Evolutionary conservation across 2,329 filamentous ascomycete genomes (phyloP), one percentile per base, ranked within the genome.

Genomic region (Fusarium buharicum): DNA sequence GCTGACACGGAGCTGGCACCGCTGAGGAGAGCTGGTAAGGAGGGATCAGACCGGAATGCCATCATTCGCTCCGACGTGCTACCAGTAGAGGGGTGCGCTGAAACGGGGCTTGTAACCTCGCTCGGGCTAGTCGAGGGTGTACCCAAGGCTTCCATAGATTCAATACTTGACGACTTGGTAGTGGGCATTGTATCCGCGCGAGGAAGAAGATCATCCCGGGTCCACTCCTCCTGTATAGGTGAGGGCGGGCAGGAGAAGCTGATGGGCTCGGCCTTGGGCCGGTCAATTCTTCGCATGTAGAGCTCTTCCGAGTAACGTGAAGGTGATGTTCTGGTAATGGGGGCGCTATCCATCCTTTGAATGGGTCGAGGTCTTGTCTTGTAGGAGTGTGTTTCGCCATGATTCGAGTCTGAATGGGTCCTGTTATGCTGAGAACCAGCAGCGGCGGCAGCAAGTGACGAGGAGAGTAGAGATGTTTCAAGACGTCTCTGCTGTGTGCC

Each of bases 1-100:
- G 84, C 85, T 13, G 85, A 89, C 10, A 88, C 81, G 3, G 86
- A 89, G 68, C 86, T 88, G 9, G 86, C 84, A 11, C 86, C 84
- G 53, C 86, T 89, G 11, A 89, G 77, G 8, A 89, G 75, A 7
- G 86, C 86, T 11, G 86, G 86, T 3, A 89, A 74, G 6, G 86
- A 89, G 0, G 86, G 86, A 48, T 89, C 86, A 4, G 86, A 89
- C 51, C 84, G 84, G 71, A 87, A 88, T 3, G 77, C 78, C 14
- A 82, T 68, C 66, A 83, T 82, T 9, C 80, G 77, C 6, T 82
- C 81, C 4, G 79, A 77, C 1, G 76, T 71, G n/a, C 75, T 76
- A 57, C 78, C 78, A 18, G 74, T 74, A 5, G 76, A 73, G 7
- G 72, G 72, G 38, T 76, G 76, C 3, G 77, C 74, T 17, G 77